Evolutionary conservation across 1,139 yeast genomes (phyloP), one percentile per base, ranked within the genome.

Genomic region (Taphrina confusa): DNA sequence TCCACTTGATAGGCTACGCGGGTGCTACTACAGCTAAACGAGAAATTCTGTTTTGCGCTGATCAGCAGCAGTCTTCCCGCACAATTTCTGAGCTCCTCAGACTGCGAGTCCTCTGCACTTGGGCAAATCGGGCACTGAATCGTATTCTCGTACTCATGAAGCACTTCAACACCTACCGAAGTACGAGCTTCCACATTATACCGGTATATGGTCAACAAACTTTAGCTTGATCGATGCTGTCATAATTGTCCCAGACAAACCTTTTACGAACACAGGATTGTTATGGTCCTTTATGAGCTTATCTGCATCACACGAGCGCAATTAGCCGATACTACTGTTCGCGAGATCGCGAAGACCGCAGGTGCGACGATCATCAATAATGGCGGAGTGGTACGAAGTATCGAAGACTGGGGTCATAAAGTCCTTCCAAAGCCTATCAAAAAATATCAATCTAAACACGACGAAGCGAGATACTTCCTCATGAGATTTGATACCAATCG

Each of bases 401-500:
- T 56, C 30, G 47, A 40, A 25, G 50, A 56, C 47, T 46, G 54
- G 54, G 60, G 60, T 18, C 36, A 25, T 3, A 22, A 39, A 20
- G 28, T 39, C n/a, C 42, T 56, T 6, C 47, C 54, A 22, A 36
- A 39, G 47, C 60, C 54, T 16, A 30, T 46, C 39, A 46, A 56
- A 33, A 56, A 56, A 40, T 47, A 56, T 22, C 54, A 47, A 28
- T 37, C 54, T 11, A 47, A 37, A 11, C 50, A 56, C 44, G 54
- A 56, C 34, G 54, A 46, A 16, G 60, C 54, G 11, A 31, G 50
- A 12, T 47, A 46, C 20, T 33, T 45, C 30, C 30, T 56, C n/a
- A 56, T 56, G 60, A 22, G 50, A 28, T 56, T 56, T 31, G 60
- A 56, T 40, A 20, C 60, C 6, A 56, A 56, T 45, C 60, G 54